A percentile compares a stretch with the other conserved stretches of the same genome.
Conservation (phyloP, 805 yeast genomes). For the Kuraishia molischiana region DNA sequence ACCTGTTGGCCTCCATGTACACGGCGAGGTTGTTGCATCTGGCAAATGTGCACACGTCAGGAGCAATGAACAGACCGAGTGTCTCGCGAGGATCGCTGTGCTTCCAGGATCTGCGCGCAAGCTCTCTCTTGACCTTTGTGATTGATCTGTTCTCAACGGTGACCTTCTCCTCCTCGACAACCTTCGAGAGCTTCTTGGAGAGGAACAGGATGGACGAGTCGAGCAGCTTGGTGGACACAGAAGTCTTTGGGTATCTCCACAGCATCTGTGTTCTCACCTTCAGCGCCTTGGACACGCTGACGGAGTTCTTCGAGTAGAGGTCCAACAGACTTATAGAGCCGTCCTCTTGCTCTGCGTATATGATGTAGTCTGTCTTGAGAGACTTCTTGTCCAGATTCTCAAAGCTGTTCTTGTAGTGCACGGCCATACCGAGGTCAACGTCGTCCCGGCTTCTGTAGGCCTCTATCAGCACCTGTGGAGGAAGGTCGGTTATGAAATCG, state of each 20-base stretch:
- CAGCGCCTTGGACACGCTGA: slow-evolving; percentile 62
- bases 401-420: slow-evolving; percentile 64
- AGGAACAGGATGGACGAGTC: slow-evolving; percentile 68
- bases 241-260: slow-evolving; percentile 78
- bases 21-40: slow-evolving; percentile 74
- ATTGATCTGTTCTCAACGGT: slow-evolving; percentile 33
- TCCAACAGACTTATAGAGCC: slow-evolving; percentile 51
- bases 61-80: slow-evolving; percentile 62
- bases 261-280: slow-evolving; percentile 77
- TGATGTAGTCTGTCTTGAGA: slow-evolving; percentile 57
- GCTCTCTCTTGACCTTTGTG: slow-evolving; percentile 67
- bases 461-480: slow-evolving; percentile 82
- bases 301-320: slow-evolving; percentile 56
- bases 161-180: slow-evolving; percentile 30
- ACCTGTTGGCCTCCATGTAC: slow-evolving; percentile 84
- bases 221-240: slow-evolving; percentile 66
- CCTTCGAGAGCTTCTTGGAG: slow-evolving; percentile 38
- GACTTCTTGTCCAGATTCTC: slow-evolving; percentile 75
- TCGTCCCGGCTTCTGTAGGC: slow-evolving; percentile 67
- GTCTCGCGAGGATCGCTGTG: slow-evolving; percentile 51
- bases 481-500: slow-evolving; percentile 87
- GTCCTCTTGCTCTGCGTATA: slow-evolving; percentile 40
- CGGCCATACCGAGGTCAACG: slow-evolving; percentile 60
- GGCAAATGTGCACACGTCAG: slow-evolving; percentile 59
- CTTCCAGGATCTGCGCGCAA: slow-evolving; percentile 89